These are phyloP conservation scores for Daldinia concentrica DNA, from an alignment of 495 filamentous ascomycete genomes.

Conservation along the genomic window DNA sequence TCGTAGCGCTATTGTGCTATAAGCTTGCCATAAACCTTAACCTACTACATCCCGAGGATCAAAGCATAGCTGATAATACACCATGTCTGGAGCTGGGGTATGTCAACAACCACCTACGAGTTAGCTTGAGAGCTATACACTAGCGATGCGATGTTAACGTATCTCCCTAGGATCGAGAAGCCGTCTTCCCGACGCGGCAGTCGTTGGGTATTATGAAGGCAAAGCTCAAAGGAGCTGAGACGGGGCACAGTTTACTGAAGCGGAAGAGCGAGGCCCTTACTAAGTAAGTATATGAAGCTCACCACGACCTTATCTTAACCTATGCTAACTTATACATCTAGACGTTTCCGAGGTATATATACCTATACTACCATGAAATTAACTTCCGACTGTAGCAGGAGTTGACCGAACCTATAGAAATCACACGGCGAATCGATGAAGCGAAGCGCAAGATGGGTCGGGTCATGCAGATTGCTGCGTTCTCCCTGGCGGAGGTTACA, in stretches of 20 bases:
- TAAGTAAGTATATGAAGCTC: conserved; percentile 72
- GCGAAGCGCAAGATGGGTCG: conserved; percentile 99
- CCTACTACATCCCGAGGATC: not conserved
- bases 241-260: conserved; percentile 85
- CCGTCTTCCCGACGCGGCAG: conserved; percentile 98
- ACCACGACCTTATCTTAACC: not conserved
- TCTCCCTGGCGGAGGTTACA: conserved; percentile 96
- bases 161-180: conserved; percentile 74
- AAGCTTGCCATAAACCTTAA: not conserved
- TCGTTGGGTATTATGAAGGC: conserved; percentile 96
- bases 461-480: conserved; percentile 98
- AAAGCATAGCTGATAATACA: conserved; percentile 34
- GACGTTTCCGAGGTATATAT: conserved; percentile 82
- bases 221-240: conserved; percentile 97
- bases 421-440: conserved; percentile 96
- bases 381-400: conserved; percentile 4
- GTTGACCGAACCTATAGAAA: conserved; percentile 65
- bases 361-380: not conserved
- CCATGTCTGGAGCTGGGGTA: conserved; percentile 71
- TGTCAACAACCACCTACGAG: conserved; percentile 31
- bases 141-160: not conserved
- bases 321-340: conserved; percentile 48
- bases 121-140: conserved; percentile 8
- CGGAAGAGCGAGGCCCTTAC: conserved; percentile 93
- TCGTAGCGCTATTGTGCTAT: not conserved